phyloP scores from a whole-genome alignment of 139 green algal genomes.

The Coelastrella sp. region DNA sequence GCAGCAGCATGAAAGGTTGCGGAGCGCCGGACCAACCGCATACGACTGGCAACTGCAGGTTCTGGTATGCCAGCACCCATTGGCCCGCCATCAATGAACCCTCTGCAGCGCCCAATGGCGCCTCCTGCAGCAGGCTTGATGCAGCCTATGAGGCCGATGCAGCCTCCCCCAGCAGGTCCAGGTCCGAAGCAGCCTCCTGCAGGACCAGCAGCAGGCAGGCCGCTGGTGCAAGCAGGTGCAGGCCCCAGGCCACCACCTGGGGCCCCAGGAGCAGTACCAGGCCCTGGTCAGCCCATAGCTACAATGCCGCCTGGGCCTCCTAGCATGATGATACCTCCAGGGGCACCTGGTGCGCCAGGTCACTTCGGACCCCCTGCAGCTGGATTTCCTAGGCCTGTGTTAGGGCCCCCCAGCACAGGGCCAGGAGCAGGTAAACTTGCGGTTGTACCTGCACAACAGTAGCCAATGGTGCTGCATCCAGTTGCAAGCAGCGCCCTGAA shows the following conservation, averaged over 20 bases:
- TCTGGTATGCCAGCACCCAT: not conserved
- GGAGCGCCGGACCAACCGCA: no score
- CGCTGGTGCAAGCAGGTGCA: not conserved
- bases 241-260: not conserved
- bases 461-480: no score
- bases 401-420: not conserved
- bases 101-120: not conserved
- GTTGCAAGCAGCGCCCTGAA: no score
- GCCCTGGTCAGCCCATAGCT: not conserved
- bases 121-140: not conserved
- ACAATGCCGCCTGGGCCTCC: not conserved
- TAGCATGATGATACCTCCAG: not conserved
- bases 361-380: not conserved
- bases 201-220: not conserved
- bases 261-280: not conserved
- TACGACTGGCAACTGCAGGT: not conserved
- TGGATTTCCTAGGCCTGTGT: not conserved
- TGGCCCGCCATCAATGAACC: not conserved
- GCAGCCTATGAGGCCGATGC: not conserved
- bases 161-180: not conserved
- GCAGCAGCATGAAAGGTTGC: no score
- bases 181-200: not conserved
- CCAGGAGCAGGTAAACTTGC: not conserved
- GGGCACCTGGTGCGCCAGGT: not conserved
- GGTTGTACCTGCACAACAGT: no score